A percentile compares a stretch with the other conserved stretches of the same genome.
Evolutionary conservation across 1,284 basidiomycete genomes (phyloP).

Genomic region (Austroboletus novae-zelandiae): DNA sequence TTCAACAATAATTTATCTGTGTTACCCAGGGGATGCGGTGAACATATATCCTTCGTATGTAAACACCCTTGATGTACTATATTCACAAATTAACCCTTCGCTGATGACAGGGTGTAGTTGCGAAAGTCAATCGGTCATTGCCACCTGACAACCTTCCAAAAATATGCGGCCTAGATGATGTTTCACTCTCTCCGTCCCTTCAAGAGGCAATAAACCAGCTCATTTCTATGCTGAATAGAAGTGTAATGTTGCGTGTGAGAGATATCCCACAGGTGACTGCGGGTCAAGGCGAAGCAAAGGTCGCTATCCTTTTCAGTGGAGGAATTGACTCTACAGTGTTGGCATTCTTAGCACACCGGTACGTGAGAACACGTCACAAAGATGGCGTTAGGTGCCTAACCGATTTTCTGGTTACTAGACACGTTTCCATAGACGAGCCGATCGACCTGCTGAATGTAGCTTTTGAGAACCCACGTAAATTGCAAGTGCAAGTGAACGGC

Average conservation of each 20-base stretch:
- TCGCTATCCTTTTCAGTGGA: constrained; percentile 93
- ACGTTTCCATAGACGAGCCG: constrained; percentile 69
- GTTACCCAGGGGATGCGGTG: constrained; percentile 21
- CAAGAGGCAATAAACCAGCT: constrained; percentile 48
- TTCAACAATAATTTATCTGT: constrained; percentile 32
- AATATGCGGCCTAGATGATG: constrained; percentile 38
- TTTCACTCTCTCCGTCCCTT: constrained; percentile 46
- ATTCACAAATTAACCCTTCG: background rate
- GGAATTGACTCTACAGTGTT: constrained; percentile 92
- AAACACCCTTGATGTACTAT: background rate
- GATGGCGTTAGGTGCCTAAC: constrained; percentile 2
- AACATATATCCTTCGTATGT: constrained; percentile 30
- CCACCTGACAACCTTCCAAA: constrained; percentile 44
- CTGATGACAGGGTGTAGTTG: constrained; percentile 41
- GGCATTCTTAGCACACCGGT: constrained; percentile 78
- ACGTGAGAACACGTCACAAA: constrained; percentile 15
- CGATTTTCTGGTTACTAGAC: constrained; percentile 41
- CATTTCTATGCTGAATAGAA: constrained; percentile 52
- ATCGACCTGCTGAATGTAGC: constrained; percentile 96
- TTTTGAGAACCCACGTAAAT: constrained; percentile 88
- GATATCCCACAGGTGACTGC: constrained; percentile 49
- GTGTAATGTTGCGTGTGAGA: constrained; percentile 59
- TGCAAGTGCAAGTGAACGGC: constrained; percentile 45
- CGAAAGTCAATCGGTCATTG: constrained; percentile 46
- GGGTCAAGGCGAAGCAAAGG: constrained; percentile 46